Base-by-base conservation (phyloP, 306 rosid genomes). In the Gleditsia sinensis region DNA sequence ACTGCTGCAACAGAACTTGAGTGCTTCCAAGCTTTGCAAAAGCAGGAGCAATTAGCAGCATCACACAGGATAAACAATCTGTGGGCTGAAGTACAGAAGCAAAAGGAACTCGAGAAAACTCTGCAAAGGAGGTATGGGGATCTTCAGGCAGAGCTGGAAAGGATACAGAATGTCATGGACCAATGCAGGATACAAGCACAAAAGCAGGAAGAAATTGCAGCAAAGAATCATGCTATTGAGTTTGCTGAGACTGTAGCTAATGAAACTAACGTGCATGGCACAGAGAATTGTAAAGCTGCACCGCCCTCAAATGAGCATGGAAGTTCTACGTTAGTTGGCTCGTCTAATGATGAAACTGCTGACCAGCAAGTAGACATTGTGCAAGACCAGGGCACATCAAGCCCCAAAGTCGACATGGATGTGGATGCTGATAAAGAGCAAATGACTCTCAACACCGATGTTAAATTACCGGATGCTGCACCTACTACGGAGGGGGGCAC, bases 1-100 rank as follows among this genome's bases (percentile, higher is more conserved):
- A 78, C 89, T 28, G 93, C 96, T 61, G 91, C 91, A 62, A 92
- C 91, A 21, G 93, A 92, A 74, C 86, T 86, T 0, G 97, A 89
- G 73, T 92, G 92, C 79, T 92, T 86, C 69, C 73, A 78, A 80
- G 96, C 90, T 51, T 81, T 89, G 69, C 84, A 86, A 76, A 89
- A 83, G 81, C 95, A 87, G 81, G 95, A 89, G 80, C 84, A 75
- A 42, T 58, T 80, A 63, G 90, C 93, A 32, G 89, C 88, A 43
- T 78, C 93, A 3, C 85, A 89, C 78, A 70, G 93, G 76, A 84
- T 89, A 67, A 89, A 83, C 79, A 76, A 74, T 72, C 67, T 91
- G 0, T 76, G 90, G 90, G 91, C 65, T 60, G 93, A 87, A 77
- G 90, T 91, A 48, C 86, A 87, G 53, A 91, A 87, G 76, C 97